Evolutionary conservation across 768 basidiomycete genomes (phyloP).

Genomic region (Termitomyces sp.): DNA sequence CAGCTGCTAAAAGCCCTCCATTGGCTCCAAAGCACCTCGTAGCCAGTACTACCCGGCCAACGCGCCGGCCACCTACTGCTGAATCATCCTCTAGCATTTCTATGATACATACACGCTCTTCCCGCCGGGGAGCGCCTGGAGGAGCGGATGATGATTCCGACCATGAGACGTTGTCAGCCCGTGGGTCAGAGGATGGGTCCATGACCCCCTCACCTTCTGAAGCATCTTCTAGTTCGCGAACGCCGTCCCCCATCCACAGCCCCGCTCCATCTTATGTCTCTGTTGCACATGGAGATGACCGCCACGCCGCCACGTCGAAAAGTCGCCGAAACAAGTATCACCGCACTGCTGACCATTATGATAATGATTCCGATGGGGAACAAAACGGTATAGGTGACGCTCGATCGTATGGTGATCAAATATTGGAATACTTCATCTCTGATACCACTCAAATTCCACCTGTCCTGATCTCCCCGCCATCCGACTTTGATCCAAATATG

Average conservation of each 20-base stretch:
- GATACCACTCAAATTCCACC: slow-evolving; percentile 90
- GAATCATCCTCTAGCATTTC: slow-evolving; percentile 30
- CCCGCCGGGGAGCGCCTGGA: slow-evolving; percentile 46
- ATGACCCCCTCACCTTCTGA: slow-evolving; percentile 89
- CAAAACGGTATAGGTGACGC: slow-evolving; percentile 47
- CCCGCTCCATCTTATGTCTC: slow-evolving; percentile 42
- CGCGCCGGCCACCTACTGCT: slow-evolving; percentile 37
- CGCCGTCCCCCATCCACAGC: slow-evolving; percentile 82
- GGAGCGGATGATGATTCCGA: slow-evolving; percentile 55
- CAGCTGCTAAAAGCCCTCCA: slow-evolving; percentile 86
- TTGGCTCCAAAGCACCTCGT: slow-evolving; percentile 95
- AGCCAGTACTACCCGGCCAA: slow-evolving; percentile 53
- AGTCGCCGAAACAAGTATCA: slow-evolving; percentile 44
- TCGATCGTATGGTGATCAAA: slow-evolving; percentile 87
- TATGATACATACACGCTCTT: slow-evolving; percentile 54
- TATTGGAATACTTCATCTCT: slow-evolving; percentile 97
- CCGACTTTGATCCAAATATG: slow-evolving; percentile 93
- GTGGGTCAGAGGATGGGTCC: slow-evolving; percentile 81
- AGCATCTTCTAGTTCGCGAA: slow-evolving; percentile 83
- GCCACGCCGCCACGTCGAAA: slow-evolving; percentile 26
- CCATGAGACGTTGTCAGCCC: slow-evolving; percentile 57
- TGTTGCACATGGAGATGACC: slow-evolving; percentile 35
- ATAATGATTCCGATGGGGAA: slow-evolving; percentile 41
- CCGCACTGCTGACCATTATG: slow-evolving; percentile 38
- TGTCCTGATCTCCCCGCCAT: slow-evolving; percentile 80